These are phyloP conservation scores for Acorus gramineus DNA, from an alignment of 106 monocot genomes.

Conservation along the genomic window DNA sequence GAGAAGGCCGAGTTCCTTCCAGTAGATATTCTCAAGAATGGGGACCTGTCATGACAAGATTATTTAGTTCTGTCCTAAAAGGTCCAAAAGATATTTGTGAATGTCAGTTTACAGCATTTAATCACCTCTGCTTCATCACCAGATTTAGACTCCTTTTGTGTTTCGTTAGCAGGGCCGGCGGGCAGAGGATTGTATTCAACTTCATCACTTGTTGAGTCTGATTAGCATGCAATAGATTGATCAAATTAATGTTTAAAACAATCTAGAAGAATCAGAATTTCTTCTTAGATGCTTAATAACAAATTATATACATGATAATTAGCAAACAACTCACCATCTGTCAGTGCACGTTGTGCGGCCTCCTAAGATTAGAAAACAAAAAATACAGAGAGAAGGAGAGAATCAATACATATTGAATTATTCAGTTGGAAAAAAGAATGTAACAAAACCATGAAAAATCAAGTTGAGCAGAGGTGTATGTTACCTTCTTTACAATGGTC, in stretches of 20 bases:
- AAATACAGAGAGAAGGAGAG: not conserved
- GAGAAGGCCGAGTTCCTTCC: slow-evolving; percentile 62
- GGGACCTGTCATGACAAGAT: slow-evolving; percentile 20
- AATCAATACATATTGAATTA: not conserved
- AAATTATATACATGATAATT: not conserved
- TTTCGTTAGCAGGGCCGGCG: slow-evolving; percentile 20
- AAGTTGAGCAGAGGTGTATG: not conserved
- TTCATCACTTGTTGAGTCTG: slow-evolving; percentile 9
- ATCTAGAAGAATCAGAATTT: too few species aligned
- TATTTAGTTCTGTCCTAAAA: not conserved
- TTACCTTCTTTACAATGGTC: slow-evolving; percentile 43
- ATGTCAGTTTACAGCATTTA: not conserved
- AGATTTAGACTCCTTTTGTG: slow-evolving; percentile 6
- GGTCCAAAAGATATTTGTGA: not conserved
- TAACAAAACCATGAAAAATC: not conserved
- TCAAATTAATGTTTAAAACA: not conserved
- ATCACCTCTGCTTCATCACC: slow-evolving; percentile 9
- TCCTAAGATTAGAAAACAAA: slow-evolving; percentile 19
- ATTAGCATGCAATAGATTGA: not conserved
- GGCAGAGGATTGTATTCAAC: slow-evolving; percentile 37
- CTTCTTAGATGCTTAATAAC: too few species aligned
- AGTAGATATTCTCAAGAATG: slow-evolving; percentile 41
- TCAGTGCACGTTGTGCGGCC: slow-evolving; percentile 14
- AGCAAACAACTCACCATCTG: slow-evolving; percentile 11
- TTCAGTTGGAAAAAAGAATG: not conserved